These are phyloP conservation scores for Auriscalpium orientale DNA, from an alignment of 768 basidiomycete genomes.

Conservation along the genomic window DNA sequence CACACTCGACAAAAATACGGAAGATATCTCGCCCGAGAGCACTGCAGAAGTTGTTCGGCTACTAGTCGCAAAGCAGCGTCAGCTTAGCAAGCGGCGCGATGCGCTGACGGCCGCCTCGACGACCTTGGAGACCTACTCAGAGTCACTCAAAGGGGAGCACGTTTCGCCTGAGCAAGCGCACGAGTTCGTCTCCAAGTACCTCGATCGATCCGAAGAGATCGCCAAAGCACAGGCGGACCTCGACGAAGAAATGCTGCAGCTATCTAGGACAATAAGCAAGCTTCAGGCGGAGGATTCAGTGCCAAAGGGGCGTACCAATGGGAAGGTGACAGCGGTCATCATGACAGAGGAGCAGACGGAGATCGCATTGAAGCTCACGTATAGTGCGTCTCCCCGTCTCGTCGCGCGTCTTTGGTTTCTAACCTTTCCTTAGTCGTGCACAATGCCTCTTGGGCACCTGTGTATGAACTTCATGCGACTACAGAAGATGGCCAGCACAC, in stretches of 20 bases:
- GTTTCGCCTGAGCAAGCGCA: slow-evolving; percentile 31
- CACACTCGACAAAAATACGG: slow-evolving; percentile 20
- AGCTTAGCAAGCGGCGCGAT: slow-evolving; percentile 30
- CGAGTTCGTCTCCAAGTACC: slow-evolving; percentile 34
- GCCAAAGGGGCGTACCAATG: background rate
- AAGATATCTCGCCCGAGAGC: slow-evolving; percentile 11
- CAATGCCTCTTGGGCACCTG: slow-evolving; percentile 43
- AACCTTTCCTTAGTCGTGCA: slow-evolving; percentile 35
- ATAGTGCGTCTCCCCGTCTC: slow-evolving; percentile 31
- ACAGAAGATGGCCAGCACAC: slow-evolving; percentile 26
- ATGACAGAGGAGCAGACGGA: background rate
- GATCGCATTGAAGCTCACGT: slow-evolving; percentile 40
- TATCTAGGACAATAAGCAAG: background rate
- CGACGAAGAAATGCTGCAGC: background rate
- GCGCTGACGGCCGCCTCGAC: slow-evolving; percentile 35
- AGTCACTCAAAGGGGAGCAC: slow-evolving; percentile 37
- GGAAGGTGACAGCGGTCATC: background rate
- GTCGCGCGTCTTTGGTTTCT: background rate
- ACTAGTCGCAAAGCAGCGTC: slow-evolving; percentile 14
- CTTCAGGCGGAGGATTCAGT: background rate
- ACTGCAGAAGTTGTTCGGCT: slow-evolving; percentile 15
- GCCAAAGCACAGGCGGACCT: slow-evolving; percentile 25
- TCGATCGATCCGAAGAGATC: slow-evolving; percentile 30
- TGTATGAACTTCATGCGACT: slow-evolving; percentile 45
- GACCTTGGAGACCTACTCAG: slow-evolving; percentile 38